Percentiles rank a stretch among this genome's conserved stretches.
phyloP scores from a whole-genome alignment of 768 basidiomycete species.

The Russula dissimulans region DNA sequence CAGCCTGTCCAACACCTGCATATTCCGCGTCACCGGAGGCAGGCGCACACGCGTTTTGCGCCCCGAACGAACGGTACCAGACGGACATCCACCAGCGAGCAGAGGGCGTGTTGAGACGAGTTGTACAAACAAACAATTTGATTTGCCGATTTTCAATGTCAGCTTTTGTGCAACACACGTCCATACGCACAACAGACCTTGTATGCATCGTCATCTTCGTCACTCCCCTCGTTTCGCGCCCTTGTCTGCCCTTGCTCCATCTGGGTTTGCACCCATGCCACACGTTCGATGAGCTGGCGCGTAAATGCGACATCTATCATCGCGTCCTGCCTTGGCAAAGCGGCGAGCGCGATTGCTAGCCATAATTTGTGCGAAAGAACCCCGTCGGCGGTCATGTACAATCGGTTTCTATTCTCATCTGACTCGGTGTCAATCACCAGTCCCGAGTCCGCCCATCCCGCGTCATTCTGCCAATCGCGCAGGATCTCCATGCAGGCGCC shows the following conservation, averaged over 20 bases:
- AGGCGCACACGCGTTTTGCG: constrained; percentile 11
- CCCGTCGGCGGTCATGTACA: constrained; percentile 19
- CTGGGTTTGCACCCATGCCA: constrained; percentile 8
- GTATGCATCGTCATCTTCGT: background rate
- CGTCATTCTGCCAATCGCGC: constrained; percentile 13
- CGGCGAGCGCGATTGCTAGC: constrained; percentile 11
- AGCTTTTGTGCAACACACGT: background rate
- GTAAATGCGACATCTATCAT: background rate
- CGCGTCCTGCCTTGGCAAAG: background rate
- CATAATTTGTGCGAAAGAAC: constrained; percentile 16
- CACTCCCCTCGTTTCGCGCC: background rate
- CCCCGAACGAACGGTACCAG: constrained; percentile 4
- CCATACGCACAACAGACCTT: background rate
- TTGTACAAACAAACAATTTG: background rate
- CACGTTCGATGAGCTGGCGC: background rate
- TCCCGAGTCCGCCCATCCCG: constrained; percentile 15
- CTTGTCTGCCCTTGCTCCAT: constrained; percentile 7
- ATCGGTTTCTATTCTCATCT: background rate
- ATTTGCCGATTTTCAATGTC: constrained; percentile 5
- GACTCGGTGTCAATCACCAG: constrained; percentile 10
- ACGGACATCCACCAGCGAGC: background rate
- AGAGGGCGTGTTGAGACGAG: background rate
- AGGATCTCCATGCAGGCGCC: constrained; percentile 13
- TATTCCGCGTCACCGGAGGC: constrained; percentile 7
- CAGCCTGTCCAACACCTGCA: constrained; percentile 8